These are phyloP conservation scores for Tranzscheliella williamsii DNA, from an alignment of 1,284 basidiomycete species.

Conservation along the genomic window DNA sequence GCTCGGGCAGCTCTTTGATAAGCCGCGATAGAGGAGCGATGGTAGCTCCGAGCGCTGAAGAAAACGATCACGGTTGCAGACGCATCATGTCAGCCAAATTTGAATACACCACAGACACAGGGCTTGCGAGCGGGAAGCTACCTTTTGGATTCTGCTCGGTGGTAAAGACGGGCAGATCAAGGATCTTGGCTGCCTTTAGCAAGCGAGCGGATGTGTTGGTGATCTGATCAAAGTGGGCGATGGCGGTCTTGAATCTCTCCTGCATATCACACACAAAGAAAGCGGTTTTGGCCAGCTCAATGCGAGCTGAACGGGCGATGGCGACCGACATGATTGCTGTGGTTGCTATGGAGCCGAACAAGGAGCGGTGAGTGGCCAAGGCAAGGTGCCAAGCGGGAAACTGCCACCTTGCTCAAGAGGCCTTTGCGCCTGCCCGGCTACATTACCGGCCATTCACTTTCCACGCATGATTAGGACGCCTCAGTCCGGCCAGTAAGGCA, in stretches of 20 bases:
- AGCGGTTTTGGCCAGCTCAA: constrained; percentile 47
- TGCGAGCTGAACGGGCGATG: constrained; percentile 24
- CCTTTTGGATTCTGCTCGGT: constrained; percentile 85
- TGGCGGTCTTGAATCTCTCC: constrained; percentile 47
- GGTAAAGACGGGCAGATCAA: constrained; percentile 72
- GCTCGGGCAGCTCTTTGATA: constrained; percentile 66
- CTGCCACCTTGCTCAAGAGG: no score
- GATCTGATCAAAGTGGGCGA: constrained; percentile 46
- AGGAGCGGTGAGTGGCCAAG: no score
- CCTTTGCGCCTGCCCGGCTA: no score
- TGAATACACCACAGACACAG: no score
- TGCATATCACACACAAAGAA: constrained; percentile 56
- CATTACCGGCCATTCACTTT: background rate
- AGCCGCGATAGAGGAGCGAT: constrained; percentile 68
- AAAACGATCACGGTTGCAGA: background rate
- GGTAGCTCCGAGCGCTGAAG: constrained; percentile 72
- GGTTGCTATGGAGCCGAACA: no score
- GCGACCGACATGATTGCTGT: constrained; percentile 4
- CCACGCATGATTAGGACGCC: no score
- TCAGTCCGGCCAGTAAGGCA: no score
- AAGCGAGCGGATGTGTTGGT: constrained; percentile 43
- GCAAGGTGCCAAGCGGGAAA: no score
- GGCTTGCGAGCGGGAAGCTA: no score
- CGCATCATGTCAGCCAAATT: background rate
- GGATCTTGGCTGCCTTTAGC: constrained; percentile 64